phyloP scores from a whole-genome alignment of 2,329 filamentous ascomycete genomes.

The Didymella segeticola region DNA sequence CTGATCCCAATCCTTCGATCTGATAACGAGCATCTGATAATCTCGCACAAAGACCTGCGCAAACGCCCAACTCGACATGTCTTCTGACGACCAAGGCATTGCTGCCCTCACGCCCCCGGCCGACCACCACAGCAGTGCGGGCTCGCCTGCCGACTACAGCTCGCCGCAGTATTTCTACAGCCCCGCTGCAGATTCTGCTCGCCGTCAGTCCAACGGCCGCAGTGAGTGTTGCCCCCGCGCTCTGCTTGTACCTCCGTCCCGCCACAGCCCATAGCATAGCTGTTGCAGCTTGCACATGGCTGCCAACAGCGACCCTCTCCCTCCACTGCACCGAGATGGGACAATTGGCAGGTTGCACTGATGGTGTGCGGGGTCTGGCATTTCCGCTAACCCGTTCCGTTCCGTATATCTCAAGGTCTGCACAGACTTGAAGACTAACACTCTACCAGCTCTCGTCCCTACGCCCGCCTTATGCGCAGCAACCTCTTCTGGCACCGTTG shows the following conservation, averaged over 20 bases:
- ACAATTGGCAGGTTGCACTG: not conserved
- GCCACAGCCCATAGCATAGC: slow-evolving; percentile 16
- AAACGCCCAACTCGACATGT: slow-evolving; percentile 26
- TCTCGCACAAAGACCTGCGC: slow-evolving; percentile 10
- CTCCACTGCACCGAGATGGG: not conserved
- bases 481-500: slow-evolving; percentile 20
- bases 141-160: slow-evolving; percentile 20
- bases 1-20: slow-evolving; percentile 12
- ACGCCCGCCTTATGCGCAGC: slow-evolving; percentile 16
- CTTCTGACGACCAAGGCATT: slow-evolving; percentile 21
- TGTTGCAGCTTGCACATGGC: not conserved
- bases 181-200: slow-evolving; percentile 21
- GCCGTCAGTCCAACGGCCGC: slow-evolving; percentile 24
- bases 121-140: slow-evolving; percentile 21
- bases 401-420: slow-evolving; percentile 13
- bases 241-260: slow-evolving; percentile 13
- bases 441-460: slow-evolving; percentile 12
- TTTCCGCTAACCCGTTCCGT: slow-evolving; percentile 11
- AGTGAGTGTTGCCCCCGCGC: slow-evolving; percentile 21
- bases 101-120: slow-evolving; percentile 22
- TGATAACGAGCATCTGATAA: slow-evolving; percentile 36
- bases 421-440: slow-evolving; percentile 8
- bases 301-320: not conserved
- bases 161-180: slow-evolving; percentile 21
- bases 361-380: slow-evolving; percentile 13